A percentile compares a stretch with the other conserved stretches of the same genome.
Conservation (phyloP, 371 early-diverging fungal species). For the Actinomortierella ambigua region DNA sequence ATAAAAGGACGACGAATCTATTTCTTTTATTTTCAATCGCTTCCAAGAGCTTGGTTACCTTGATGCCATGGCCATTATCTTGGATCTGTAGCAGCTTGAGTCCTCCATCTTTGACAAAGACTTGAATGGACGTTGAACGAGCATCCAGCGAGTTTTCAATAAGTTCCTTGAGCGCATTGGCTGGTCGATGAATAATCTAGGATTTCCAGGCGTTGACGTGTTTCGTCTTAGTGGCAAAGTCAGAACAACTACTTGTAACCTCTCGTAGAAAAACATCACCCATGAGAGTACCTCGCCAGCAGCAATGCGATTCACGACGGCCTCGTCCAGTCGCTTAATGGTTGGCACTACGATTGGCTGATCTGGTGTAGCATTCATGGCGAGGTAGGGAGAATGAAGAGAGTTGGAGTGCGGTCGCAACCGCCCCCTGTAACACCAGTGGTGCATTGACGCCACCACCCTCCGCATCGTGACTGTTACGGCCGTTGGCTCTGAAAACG, state of each 20-base stretch:
- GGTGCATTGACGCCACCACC: no score
- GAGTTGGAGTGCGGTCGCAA: no score
- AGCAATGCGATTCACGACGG: conserved; percentile 93
- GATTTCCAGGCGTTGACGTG: not conserved
- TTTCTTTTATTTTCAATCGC: no score
- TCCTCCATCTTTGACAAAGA: conserved; percentile 88
- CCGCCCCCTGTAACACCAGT: no score
- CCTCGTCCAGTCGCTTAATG: conserved; percentile 73
- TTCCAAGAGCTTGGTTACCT: no score
- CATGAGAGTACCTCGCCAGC: conserved; percentile 83
- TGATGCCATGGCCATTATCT: conserved; percentile 98
- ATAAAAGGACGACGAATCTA: no score
- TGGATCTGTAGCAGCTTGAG: conserved; percentile 90
- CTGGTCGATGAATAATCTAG: conserved; percentile 93
- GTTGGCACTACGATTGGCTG: conserved; percentile 30
- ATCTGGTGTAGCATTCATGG: no score
- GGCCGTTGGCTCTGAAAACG: no score
- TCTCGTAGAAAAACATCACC: not conserved
- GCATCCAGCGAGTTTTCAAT: conserved; percentile 99
- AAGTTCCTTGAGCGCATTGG: conserved; percentile 96
- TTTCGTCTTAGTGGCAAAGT: not conserved
- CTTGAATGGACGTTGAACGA: conserved; percentile 81
- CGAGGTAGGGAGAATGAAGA: no score
- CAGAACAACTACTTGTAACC: no score
- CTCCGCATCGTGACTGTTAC: no score